Evolutionary conservation across 2,329 filamentous ascomycete genomes (phyloP).

Genomic region (Penicillium janthinellum): DNA sequence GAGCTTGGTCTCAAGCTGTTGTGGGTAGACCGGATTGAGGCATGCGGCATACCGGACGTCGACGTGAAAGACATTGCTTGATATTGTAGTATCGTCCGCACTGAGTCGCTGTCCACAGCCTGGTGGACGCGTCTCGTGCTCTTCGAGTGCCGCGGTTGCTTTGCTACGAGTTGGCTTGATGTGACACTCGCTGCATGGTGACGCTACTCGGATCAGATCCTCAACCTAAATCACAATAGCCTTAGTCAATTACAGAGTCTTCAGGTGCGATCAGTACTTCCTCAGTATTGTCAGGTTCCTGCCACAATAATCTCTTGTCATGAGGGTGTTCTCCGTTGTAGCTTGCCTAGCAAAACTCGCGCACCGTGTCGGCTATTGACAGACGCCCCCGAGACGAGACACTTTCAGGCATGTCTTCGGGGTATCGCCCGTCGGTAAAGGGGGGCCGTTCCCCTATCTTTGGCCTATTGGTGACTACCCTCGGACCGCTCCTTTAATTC

Average conservation of each 20-base stretch:
- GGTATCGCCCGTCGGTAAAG: neutral
- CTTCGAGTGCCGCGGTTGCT: neutral
- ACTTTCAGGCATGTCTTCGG: neutral
- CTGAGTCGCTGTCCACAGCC: neutral
- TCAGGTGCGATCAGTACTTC: too few relatives aligned
- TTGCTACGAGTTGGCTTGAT: neutral
- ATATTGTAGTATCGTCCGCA: too few relatives aligned
- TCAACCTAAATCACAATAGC: neutral
- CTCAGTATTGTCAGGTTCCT: too few relatives aligned
- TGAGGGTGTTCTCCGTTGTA: too few relatives aligned
- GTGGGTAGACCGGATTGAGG: neutral
- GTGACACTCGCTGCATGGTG: neutral
- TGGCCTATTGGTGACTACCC: neutral
- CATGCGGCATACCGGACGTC: neutral
- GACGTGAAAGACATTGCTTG: neutral
- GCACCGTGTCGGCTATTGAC: neutral
- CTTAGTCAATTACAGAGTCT: too few relatives aligned
- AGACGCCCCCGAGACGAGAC: too few relatives aligned
- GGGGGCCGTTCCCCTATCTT: slow-evolving; percentile 1
- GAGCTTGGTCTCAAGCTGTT: neutral
- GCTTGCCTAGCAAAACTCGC: too few relatives aligned
- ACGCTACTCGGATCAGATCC: neutral
- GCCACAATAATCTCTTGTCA: too few relatives aligned
- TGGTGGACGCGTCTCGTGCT: neutral
- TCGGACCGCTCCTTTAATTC: slow-evolving; percentile 1